Base-by-base conservation (phyloP, 1,284 basidiomycete species). In the Moesziomyces sp. region DNA sequence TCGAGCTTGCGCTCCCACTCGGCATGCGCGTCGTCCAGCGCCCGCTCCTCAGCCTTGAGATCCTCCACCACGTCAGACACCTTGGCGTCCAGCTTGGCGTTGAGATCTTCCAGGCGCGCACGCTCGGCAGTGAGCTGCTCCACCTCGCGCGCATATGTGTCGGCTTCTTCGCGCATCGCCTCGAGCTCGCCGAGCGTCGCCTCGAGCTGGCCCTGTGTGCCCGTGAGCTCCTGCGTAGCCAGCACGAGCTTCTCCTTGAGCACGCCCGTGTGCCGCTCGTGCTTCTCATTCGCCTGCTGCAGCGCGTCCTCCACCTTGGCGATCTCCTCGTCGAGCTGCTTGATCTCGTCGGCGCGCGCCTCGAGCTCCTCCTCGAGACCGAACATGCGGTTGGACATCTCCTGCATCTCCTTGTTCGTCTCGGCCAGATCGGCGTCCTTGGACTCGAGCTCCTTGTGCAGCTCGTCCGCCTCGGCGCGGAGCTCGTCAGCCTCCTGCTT, bases 251-350 rank as follows among this genome's bases (percentile, higher is more conserved):
- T 69, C 48, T 68, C 74, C 50, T 72, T 78, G 53, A 74, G 70
- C 19, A 74, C 67, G n/a, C 23, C 45, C 8, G 62, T 64, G 42
- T 76, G 68, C n/a, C 75, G 60, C 35, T 80, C 78, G 48, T 78
- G 69, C 63, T 72, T 68, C 58, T 73, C 62, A 26, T 76, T 74
- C 40, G 71, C 83, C 88, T 89, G 61, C 86, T 90, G 86, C 19
- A 92, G 83, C 79, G 91, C 89, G 1, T 85, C 85, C 24, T 92
- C 89, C 30, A 94, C 88, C 58, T 91, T 90, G 74, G 92, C 91
- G 23, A 83, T 82, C 61, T 87, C 87, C 10, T 85, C 83, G 55
- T 86, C 84, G 4, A 86, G 79, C 42, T 83, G 79, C 42, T 85
- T 84, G 59, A 91, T 87, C 78, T 92, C 78, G 46, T 71, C 74